Conservation (phyloP, 2,329 filamentous ascomycete species). For the Sarocladium strictum region DNA sequence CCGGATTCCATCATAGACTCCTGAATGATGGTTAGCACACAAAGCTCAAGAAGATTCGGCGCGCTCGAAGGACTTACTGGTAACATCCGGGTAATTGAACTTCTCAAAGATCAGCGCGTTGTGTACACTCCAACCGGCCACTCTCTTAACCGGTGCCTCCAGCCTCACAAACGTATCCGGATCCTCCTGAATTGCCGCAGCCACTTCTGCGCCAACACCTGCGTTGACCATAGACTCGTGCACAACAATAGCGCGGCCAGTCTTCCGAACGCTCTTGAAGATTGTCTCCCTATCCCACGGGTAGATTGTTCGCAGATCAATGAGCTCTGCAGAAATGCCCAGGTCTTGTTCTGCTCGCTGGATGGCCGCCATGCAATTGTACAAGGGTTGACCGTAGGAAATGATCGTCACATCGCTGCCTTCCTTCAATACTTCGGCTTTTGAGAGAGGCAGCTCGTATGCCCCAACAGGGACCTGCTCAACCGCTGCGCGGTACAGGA, state of each 20-base stretch:
- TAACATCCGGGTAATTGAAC: constrained; percentile 78
- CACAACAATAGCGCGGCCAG: constrained; percentile 78
- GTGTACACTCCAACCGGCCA: constrained; percentile 88
- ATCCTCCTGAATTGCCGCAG: constrained; percentile 80
- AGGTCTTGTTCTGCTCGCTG: constrained; percentile 68
- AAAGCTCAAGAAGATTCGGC: background rate
- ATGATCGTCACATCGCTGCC: constrained; percentile 78
- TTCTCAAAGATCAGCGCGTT: constrained; percentile 73
- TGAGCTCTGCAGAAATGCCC: constrained; percentile 72
- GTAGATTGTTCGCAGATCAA: constrained; percentile 83
- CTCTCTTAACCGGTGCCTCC: constrained; percentile 77
- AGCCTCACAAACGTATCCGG: constrained; percentile 68
- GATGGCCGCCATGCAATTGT: constrained; percentile 74
- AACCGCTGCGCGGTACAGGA: constrained; percentile 83
- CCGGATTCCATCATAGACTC: constrained; percentile 67
- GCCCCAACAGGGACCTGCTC: constrained; percentile 80
- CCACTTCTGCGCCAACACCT: constrained; percentile 83
- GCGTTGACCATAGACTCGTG: constrained; percentile 91
- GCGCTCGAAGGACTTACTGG: constrained; percentile 56
- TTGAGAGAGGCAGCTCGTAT: constrained; percentile 79
- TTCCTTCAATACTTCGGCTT: constrained; percentile 75
- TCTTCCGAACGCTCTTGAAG: constrained; percentile 78
- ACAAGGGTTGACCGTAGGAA: constrained; percentile 85
- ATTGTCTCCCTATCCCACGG: constrained; percentile 85
- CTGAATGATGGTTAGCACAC: constrained; percentile 30